Evolutionary conservation across 306 rosid species (phyloP), one percentile per base, ranked within the genome.

Genomic region (Astragalus membranaceus): DNA sequence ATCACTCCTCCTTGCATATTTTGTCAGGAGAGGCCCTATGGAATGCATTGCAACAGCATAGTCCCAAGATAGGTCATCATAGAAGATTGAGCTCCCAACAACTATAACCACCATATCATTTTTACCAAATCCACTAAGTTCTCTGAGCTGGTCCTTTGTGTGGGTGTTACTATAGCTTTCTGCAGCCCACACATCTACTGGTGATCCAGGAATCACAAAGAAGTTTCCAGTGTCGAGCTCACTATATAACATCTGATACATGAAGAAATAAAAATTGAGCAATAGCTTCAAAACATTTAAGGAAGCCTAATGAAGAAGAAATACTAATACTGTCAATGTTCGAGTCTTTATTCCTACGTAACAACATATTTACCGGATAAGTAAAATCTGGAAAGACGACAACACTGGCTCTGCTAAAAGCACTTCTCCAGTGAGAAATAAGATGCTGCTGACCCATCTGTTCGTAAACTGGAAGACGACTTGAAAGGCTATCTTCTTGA

Each of bases 141-240:
- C 80, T 77, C 91, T 87, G 42, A 86, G 84, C 49, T 73, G 91
- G 75, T 82, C 70, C 85, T 86, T 94, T 66, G 86, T 75, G 67
- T 91, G 92, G 74, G 76, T 70, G 73, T 80, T 86, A 60, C 71
- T 64, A 81, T 86, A 94, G 69, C 75, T 84, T 77, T 87, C 91
- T 9, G 88, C 91, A 78, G 86, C 87, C 97, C 94, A 94, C 54
- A 77, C 87, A 85, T 94, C 97, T 9, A 89, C 76, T 13, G 97
- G 97, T 50, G 99, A 89, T 80, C 97, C 99, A 67, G 96, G 96
- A 82, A 94, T 85, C 82, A 94, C 95, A 75, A 87, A 81, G 86
- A 87, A 94, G 88, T 94, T 94, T 81, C 99, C 97, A 59, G 89
- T 78, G 80, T 94, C 99, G 64, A 94, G 85, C 63, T 68, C 78